A percentile compares a stretch with the other conserved stretches of the same genome.
Evolutionary conservation across 73 alveolate species (phyloP).

Genomic region (Paramecium sexaurelia): DNA sequence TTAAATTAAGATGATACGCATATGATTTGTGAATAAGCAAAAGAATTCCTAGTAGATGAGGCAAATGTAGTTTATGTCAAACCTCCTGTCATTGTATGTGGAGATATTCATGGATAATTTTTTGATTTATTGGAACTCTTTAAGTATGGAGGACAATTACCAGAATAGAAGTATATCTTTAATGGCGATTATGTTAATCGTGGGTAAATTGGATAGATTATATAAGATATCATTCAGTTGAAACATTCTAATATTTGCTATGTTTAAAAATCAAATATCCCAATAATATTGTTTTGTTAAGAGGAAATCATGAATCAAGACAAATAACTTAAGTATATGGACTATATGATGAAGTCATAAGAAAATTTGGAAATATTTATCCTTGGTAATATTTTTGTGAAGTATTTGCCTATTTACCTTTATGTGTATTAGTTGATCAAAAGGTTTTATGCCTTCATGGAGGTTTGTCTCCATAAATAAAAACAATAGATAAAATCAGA

Average conservation of each 20-base stretch:
- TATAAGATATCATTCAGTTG: constrained; percentile 82
- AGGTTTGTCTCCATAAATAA: constrained; percentile 92
- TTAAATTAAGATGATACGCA: constrained; percentile 89
- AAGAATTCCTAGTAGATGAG: constrained; percentile 87
- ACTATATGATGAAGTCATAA: constrained; percentile 88
- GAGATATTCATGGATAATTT: constrained; percentile 98
- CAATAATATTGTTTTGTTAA: constrained; percentile 81
- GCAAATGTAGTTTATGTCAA: constrained; percentile 91
- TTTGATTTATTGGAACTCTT: constrained; percentile 89
- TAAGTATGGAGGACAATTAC: constrained; percentile 79
- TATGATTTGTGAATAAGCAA: constrained; percentile 86
- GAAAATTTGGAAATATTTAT: constrained; percentile 93
- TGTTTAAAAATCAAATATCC: constrained; percentile 91
- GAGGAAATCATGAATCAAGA: constrained; percentile 95
- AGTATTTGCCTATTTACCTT: constrained; percentile 88
- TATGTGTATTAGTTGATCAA: constrained; percentile 88
- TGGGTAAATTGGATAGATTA: constrained; percentile 74
- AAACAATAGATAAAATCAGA: constrained; percentile 62
- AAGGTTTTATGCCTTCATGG: constrained; percentile 92
- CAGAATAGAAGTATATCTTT: constrained; percentile 76
- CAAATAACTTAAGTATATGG: constrained; percentile 87
- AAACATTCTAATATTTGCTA: constrained; percentile 88
- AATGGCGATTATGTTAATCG: constrained; percentile 92
- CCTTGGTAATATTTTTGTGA: constrained; percentile 95
- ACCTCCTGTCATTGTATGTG: constrained; percentile 97